Evolutionary conservation across 805 yeast genomes (phyloP).

Genomic region (Blastobotrys attinorum): DNA sequence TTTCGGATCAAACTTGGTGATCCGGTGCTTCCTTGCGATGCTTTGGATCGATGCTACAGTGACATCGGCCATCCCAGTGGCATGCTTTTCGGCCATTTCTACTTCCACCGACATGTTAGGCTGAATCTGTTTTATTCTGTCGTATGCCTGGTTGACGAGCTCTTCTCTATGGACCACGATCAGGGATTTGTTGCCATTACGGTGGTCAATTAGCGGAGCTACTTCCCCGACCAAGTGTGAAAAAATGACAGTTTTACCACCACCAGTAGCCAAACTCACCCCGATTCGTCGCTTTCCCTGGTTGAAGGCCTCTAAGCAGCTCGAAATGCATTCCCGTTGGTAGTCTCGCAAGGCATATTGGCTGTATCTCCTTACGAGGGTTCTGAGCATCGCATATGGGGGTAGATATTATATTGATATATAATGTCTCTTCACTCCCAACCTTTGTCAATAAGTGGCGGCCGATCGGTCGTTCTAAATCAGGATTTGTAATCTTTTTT

Average conservation of each 20-base stretch:
- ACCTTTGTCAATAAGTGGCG: too few relatives aligned
- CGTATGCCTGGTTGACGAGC: constrained; percentile 61
- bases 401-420: too few relatives aligned
- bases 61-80: constrained; percentile 46
- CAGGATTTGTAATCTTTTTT: too few relatives aligned
- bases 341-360: constrained; percentile 38
- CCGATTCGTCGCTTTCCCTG: constrained; percentile 53
- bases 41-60: constrained; percentile 74
- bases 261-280: constrained; percentile 86
- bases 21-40: constrained; percentile 39
- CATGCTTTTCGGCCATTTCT: constrained; percentile 56
- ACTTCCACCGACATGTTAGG: constrained; percentile 50
- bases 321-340: constrained; percentile 61
- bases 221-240: constrained; percentile 25
- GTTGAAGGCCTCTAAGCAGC: constrained; percentile 42
- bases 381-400: too few relatives aligned
- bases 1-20: constrained; percentile 45
- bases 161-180: constrained; percentile 79
- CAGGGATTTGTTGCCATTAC: constrained; percentile 37
- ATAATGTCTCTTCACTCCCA: too few relatives aligned
- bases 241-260: constrained; percentile 67
- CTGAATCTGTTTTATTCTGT: constrained; percentile 37
- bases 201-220: constrained; percentile 24
- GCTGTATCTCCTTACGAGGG: too few relatives aligned
- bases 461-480: too few relatives aligned